These are phyloP conservation scores for Amaranthus tricolor DNA, from an alignment of 179 eudicot species.

Conservation along the genomic window DNA sequence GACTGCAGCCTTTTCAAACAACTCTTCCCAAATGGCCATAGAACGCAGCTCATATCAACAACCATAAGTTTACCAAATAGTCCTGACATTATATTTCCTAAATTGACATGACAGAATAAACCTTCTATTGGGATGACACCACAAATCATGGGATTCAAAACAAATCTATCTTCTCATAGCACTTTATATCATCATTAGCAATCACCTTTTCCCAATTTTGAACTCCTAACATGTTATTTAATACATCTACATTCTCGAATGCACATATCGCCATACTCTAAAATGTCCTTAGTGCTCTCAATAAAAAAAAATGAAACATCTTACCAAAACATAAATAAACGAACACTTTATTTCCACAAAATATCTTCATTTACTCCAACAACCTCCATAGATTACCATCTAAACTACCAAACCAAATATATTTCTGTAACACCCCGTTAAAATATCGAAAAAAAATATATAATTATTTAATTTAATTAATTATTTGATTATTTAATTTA, in stretches of 20 bases:
- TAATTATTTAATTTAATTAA: too few relatives aligned
- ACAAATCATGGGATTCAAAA: neutral
- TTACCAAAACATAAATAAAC: neutral
- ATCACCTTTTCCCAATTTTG: too few relatives aligned
- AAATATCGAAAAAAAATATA: too few relatives aligned
- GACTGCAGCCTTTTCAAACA: neutral
- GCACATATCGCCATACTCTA: neutral
- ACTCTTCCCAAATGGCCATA: neutral
- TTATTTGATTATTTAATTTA: too few relatives aligned
- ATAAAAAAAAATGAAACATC: neutral
- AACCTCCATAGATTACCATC: too few relatives aligned
- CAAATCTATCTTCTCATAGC: neutral
- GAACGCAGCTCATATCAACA: neutral
- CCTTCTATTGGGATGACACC: neutral
- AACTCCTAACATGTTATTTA: neutral
- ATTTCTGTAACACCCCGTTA: too few relatives aligned
- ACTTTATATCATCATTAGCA: neutral
- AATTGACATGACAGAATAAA: neutral
- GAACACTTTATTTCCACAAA: neutral
- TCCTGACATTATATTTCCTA: neutral
- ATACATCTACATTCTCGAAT: neutral
- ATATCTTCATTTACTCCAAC: neutral
- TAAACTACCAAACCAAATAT: too few relatives aligned
- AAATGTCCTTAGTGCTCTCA: too few relatives aligned
- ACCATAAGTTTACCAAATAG: neutral